Evolutionary conservation across 208 protist genomes (phyloP), one percentile per base, ranked within the genome.

Genomic region (Wallacemonas sp.): DNA sequence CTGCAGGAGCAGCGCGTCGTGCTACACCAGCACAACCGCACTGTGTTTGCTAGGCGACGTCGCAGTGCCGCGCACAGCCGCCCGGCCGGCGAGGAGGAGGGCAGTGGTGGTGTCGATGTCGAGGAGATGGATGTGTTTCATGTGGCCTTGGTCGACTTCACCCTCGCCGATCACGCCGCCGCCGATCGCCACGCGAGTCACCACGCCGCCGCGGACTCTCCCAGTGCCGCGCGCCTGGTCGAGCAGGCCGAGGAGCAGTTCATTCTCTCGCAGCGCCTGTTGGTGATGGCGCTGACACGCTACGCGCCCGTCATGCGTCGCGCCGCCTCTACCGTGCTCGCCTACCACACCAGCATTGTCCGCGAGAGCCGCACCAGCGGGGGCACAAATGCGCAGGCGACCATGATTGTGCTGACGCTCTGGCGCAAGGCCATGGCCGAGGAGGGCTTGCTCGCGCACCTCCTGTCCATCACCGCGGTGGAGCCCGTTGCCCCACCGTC

Each of bases 361-460:
- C 62, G 65, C 14, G 57, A 70, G 38, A 72, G 70, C 57, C 39
- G 29, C 23, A 61, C 54, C n/a, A 57, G 46, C 41, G 45, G 28
- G 46, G 50, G 22, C 50, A 63, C 39, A 46, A 63, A 68, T 41
- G 64, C 59, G 14, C 57, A 42, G 23, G 61, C 50, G n/a, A 74
- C 66, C 42, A 52, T 57, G 10, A 59, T 72, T 57, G 57, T 85
- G 1, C 42, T 85, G 5, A 38, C 70, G 28, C 62, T 85, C 3
- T 85, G 79, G 79, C 25, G 64, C n/a, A 78, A 74, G 45, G 59
- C 55, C 29, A 72, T 85, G 31, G 63, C 61, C 3, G 54, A 78
- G 26, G 54, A 78, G 57, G 48, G 65, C 22, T 16, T 81, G 12
- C 57, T 85, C 10, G 59, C 59, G 25, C 57, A 77, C 29, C 38